Base-by-base conservation (phyloP, 257 asterid species). In the Ilex asprella region DNA sequence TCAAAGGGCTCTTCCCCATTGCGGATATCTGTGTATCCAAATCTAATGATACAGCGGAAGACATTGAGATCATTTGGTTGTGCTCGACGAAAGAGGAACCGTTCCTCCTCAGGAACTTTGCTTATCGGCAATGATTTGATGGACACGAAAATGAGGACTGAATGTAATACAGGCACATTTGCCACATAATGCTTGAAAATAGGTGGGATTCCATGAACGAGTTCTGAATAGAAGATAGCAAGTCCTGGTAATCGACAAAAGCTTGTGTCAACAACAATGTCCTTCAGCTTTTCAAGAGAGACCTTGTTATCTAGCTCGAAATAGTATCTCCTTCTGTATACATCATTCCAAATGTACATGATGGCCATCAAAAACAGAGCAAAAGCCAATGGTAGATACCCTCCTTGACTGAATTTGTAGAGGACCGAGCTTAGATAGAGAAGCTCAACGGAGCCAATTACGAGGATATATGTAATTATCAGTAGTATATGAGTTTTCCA, bases 201-300 rank as follows among this genome's bases (percentile, higher is more conserved):
- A 0, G 86, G 91, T 1, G 91, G 91, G 16, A 86, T 86, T 2
- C 91, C 95, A 2, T 83, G 88, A 0, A 83, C 91, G 6, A 86
- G 75, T 50, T 81, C 95, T 0, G 86, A 81, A 52, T 86, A 83
- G 60, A 86, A 81, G 30, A 86, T 59, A 4, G 88, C 88, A 1
- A 86, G 69, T 12, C 95, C 89, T 0, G 79, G 83, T 13, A 84
- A 12, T 1, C 87, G 75, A 12, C 31, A 66, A 1, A 72, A 57
- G 5, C 30, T 67, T 2, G 72, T 70, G 0, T 75, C 64, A 0
- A 21, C 56, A 0, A 78, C 54, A 1, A 72, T 46, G 30, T 78
- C 80, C 47, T 61, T 70, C 2, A 81, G 56, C n/a, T 52, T 56
- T 12, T 73, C 84, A 0, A 79, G 76, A 0, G 88, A 74, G 31